A percentile compares a stretch with the other conserved stretches of the same genome.
Conservation (phyloP, 768 basidiomycete species). For the Boletus speciosus region DNA sequence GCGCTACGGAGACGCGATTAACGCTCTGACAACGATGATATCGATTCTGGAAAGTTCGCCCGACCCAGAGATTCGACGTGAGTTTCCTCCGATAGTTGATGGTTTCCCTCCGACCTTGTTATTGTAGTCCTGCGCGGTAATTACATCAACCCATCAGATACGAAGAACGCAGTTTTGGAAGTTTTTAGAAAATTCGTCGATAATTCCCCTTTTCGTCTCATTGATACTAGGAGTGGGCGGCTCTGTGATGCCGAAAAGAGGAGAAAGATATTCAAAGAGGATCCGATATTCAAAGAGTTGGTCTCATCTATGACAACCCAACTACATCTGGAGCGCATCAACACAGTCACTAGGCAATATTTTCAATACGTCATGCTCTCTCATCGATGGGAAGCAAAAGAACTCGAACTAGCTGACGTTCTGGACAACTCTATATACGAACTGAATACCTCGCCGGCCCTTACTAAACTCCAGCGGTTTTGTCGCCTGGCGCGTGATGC, state of each 20-base stretch:
- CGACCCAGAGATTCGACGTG: constrained; percentile 11
- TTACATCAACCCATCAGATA: constrained; percentile 12
- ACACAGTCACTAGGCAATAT: constrained; percentile 1
- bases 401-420: constrained; percentile 12
- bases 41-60: constrained; percentile 7
- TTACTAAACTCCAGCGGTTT: constrained; percentile 15
- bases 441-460: constrained; percentile 4
- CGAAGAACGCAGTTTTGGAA: neutral
- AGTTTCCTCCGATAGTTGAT: neutral
- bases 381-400: constrained; percentile 19
- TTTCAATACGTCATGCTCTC: constrained; percentile 22
- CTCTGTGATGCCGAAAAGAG: constrained; percentile 18
- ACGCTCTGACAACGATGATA: constrained; percentile 4
- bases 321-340: constrained; percentile 3
- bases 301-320: constrained; percentile 15
- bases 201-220: constrained; percentile 15
- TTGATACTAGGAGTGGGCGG: constrained; percentile 17
- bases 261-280: constrained; percentile 8
- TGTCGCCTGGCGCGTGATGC: constrained; percentile 11
- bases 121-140: constrained; percentile 3
- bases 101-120: neutral
- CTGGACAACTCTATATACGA: constrained; percentile 8
- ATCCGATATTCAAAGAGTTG: constrained; percentile 11
- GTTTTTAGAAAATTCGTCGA: neutral
- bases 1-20: constrained; percentile 12